Base-by-base conservation (phyloP, 345 rosid genomes). In the Hypericum perforatum region DNA sequence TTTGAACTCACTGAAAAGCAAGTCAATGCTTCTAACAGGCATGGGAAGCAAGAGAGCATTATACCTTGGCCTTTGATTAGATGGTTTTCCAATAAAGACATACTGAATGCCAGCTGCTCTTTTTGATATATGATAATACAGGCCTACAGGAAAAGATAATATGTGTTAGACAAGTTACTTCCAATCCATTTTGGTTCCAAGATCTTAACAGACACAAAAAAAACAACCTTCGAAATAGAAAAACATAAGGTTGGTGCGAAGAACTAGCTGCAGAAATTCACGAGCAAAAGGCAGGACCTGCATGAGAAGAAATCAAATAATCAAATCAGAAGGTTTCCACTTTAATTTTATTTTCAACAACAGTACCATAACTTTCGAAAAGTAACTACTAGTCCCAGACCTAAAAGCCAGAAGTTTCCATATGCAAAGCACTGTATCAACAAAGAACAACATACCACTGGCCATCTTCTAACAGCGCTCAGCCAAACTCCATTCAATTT, bases 191-290 rank as follows among this genome's bases (percentile, higher is more conserved):
- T 22, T 22, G 32, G 32, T 22, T 22, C 32, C 32, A 22, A 22
- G 32, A 22, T 22, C 32, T 1, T 22, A 22, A 22, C 32, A 22
- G 32, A 22, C 32, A 22, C 39, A n/a, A 53, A 16, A 16, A 41
- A 11, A 72, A 41, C 66, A 52, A 92, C 96, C 98, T 92, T 92
- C 95, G 59, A 88, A 92, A 77, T 92, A 88, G 84, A 92, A 92
- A 64, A 92, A 80, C 98, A 92, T 85, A 54, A 85, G 76, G 68
- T 92, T 92, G 45, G 91, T 75, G 47, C 96, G 95, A 47, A 92
- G 80, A 70, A 82, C 49, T 62, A 85, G 63, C 70, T 83, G 98
- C 72, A 88, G 65, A 67, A 81, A 55, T 63, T 92, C 96, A 47
- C 85, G 86, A 16, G 80, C 95, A 51, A 77, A 52, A 22, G 98